Percentiles rank a stretch among this genome's conserved stretches.
These are phyloP conservation scores for Lactuca saligna DNA, from an alignment of 129 eudicot species.

Conservation along the genomic window DNA sequence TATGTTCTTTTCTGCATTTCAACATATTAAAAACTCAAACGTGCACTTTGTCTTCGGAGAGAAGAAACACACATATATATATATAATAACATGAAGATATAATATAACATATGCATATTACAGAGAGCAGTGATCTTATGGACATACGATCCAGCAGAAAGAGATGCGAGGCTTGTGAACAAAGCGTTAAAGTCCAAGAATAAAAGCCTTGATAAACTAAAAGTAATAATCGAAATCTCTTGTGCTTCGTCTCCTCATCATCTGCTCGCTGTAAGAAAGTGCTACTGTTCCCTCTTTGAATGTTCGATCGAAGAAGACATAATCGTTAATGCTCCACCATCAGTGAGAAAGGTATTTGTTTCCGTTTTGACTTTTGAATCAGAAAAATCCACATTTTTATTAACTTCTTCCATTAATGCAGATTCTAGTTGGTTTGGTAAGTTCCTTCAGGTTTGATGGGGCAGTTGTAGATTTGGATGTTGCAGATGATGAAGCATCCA, in stretches of 20 bases:
- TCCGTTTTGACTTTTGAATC: neutral
- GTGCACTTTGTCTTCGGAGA: too few relatives aligned
- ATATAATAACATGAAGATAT: too few relatives aligned
- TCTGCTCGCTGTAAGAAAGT: constrained; percentile 59
- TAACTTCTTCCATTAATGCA: constrained; percentile 18
- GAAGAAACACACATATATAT: too few relatives aligned
- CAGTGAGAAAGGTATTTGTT: constrained; percentile 48
- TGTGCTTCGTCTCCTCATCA: constrained; percentile 69
- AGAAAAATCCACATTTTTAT: neutral
- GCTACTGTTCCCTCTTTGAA: constrained; percentile 53
- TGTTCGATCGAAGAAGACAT: constrained; percentile 73
- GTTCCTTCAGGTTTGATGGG: constrained; percentile 66
- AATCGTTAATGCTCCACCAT: constrained; percentile 36
- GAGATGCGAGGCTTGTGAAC: constrained; percentile 65
- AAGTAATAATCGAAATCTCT: constrained; percentile 63
- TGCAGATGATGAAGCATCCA: constrained; percentile 53
- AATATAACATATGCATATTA: neutral
- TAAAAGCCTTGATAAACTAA: constrained; percentile 37
- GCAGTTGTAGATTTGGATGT: constrained; percentile 46
- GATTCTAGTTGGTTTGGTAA: constrained; percentile 63
- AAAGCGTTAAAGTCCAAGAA: constrained; percentile 48
- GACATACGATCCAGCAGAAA: constrained; percentile 66
- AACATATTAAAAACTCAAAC: neutral
- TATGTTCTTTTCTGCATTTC: constrained; percentile 10
- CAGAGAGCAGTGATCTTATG: constrained; percentile 65